Evolutionary conservation across 495 filamentous ascomycete genomes (phyloP).

Genomic region (Xylaria bambusicola): DNA sequence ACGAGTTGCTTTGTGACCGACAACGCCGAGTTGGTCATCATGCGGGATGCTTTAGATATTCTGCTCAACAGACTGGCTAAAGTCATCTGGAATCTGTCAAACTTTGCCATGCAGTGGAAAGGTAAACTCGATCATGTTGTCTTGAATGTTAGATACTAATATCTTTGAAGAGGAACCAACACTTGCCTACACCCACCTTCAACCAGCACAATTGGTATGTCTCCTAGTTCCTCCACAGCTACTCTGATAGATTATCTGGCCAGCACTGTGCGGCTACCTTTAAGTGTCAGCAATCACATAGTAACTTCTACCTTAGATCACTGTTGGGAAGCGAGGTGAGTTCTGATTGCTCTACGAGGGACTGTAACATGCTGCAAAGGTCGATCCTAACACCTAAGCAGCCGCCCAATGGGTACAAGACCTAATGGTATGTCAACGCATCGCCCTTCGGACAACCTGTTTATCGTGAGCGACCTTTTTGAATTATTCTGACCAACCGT

Average conservation of each 20-base stretch:
- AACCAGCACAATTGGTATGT: conserved; percentile 50
- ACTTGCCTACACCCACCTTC: conserved; percentile 85
- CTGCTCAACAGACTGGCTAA: conserved; percentile 83
- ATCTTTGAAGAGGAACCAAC: conserved; percentile 41
- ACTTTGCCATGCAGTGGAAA: conserved; percentile 78
- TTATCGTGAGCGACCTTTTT: neutral
- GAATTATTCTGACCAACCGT: neutral
- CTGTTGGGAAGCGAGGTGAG: conserved; percentile 74
- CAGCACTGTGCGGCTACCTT: too few species aligned
- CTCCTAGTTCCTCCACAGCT: neutral
- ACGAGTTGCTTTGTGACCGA: conserved; percentile 19
- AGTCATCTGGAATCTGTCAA: conserved; percentile 75
- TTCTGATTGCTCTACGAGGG: neutral
- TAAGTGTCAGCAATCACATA: neutral
- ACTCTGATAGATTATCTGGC: too few species aligned
- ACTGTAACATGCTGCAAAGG: neutral
- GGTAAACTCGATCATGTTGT: conserved; percentile 19
- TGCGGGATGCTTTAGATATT: conserved; percentile 72
- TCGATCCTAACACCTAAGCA: conserved; percentile 80
- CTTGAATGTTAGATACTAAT: conserved; percentile 3
- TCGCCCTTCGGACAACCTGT: neutral
- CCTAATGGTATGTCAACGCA: conserved; percentile 58
- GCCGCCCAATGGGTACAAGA: conserved; percentile 84
- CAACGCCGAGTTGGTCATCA: conserved; percentile 66
- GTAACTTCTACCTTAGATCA: conserved; percentile 49